Conservation (phyloP, 1,284 basidiomycete species). For the Ustilago cynodontis region DNA sequence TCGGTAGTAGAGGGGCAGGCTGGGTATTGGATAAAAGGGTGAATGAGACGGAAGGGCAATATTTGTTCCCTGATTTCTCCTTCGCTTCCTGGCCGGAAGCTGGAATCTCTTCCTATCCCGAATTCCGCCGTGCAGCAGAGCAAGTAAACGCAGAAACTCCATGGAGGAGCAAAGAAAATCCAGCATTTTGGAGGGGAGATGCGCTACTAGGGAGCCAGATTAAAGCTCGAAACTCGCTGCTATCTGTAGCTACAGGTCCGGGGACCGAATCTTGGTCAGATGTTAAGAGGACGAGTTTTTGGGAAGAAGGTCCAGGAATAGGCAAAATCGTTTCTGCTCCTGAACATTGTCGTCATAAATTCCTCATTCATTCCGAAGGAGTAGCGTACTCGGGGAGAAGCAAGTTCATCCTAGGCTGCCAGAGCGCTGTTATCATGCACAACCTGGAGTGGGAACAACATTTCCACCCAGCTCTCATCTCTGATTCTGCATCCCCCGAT, state of each 20-base stretch:
- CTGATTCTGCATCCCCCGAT: slow-evolving; percentile 14
- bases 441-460: slow-evolving; percentile 56
- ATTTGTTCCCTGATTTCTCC: slow-evolving; percentile 54
- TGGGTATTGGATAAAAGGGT: slow-evolving; percentile 50
- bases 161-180: slow-evolving; percentile 43
- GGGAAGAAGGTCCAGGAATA: slow-evolving; percentile 32
- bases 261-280: slow-evolving; percentile 40
- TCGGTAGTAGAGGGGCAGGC: slow-evolving; percentile 24
- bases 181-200: slow-evolving; percentile 45
- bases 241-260: slow-evolving; percentile 31
- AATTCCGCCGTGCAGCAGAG: slow-evolving; percentile 32
- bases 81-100: slow-evolving; percentile 60
- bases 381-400: slow-evolving; percentile 55
- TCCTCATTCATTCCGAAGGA: slow-evolving; percentile 56
- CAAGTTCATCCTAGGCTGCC: slow-evolving; percentile 52
- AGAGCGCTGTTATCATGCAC: slow-evolving; percentile 50
- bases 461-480: slow-evolving; percentile 56
- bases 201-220: slow-evolving; percentile 26
- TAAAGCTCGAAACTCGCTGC: slow-evolving; percentile 24
- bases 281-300: slow-evolving; percentile 53
- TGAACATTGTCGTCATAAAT: slow-evolving; percentile 55
- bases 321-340: slow-evolving; percentile 32
- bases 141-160: slow-evolving; percentile 32
- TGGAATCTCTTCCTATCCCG: slow-evolving; percentile 44
- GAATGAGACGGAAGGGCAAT: slow-evolving; percentile 27